These are phyloP conservation scores for Metschnikowia aberdeeniae DNA, from an alignment of 805 yeast genomes.

Conservation along the genomic window DNA sequence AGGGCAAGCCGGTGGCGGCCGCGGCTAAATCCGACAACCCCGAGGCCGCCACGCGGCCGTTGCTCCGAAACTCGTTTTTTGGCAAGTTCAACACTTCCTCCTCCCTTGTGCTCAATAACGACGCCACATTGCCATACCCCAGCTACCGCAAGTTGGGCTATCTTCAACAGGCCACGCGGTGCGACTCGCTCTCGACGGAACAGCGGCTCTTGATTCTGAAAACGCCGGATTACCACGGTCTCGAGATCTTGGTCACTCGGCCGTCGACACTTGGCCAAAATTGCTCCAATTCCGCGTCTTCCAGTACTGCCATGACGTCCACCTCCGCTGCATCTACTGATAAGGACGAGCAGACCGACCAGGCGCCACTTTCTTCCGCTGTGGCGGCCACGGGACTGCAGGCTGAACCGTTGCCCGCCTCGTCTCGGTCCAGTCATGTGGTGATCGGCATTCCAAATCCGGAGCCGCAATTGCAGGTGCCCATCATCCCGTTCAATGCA, in stretches of 20 bases:
- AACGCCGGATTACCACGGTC: slow-evolving; percentile 27
- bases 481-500: slow-evolving; percentile 37
- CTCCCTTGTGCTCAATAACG: slow-evolving; percentile 6
- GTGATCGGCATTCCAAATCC: slow-evolving; percentile 41
- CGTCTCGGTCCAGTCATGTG: slow-evolving; percentile 29
- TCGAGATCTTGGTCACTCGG: slow-evolving; percentile 35
- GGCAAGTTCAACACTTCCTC: slow-evolving; percentile 33
- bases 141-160: slow-evolving; percentile 10
- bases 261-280: slow-evolving; percentile 15
- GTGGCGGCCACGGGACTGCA: slow-evolving; percentile 18
- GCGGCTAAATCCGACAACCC: slow-evolving; percentile 2
- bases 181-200: slow-evolving; percentile 31
- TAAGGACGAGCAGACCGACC: slow-evolving; percentile 29
- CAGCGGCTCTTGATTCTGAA: slow-evolving; percentile 30
- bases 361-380: slow-evolving; percentile 23
- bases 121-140: not conserved
- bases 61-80: slow-evolving; percentile 36
- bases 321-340: slow-evolving; percentile 13
- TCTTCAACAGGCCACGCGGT: slow-evolving; percentile 27
- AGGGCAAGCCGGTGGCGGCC: slow-evolving; percentile 12
- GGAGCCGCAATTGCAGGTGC: slow-evolving; percentile 29
- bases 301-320: slow-evolving; percentile 7
- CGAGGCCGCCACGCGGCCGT: slow-evolving; percentile 18
- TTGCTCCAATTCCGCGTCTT: not conserved
- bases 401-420: slow-evolving; percentile 21